Percentiles rank a stretch among this genome's conserved stretches.
Evolutionary conservation across 2,329 filamentous ascomycete genomes (phyloP).

Genomic region (Cladorrhinum sp.): DNA sequence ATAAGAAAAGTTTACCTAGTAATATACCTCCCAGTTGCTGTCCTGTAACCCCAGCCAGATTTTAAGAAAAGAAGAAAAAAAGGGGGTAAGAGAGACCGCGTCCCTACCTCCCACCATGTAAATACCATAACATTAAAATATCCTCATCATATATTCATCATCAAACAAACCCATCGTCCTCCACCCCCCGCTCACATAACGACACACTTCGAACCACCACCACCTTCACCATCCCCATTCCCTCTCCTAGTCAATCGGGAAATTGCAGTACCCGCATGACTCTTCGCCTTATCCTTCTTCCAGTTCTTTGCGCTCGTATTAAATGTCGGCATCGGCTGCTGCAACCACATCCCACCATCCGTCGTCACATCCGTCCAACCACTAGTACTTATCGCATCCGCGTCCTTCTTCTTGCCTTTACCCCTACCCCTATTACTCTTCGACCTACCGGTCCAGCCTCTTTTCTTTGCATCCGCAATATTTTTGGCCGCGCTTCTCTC

Average conservation of each 20-base stretch:
- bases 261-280: background rate
- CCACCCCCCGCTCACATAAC: constrained; percentile 29
- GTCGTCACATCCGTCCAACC: constrained; percentile 32
- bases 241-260: background rate
- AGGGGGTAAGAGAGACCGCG: background rate
- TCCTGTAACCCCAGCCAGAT: background rate
- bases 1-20: background rate
- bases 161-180: background rate
- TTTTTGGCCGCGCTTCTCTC: constrained; percentile 61
- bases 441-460: constrained; percentile 51
- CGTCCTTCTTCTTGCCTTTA: constrained; percentile 32
- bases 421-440: constrained; percentile 37
- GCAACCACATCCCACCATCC: constrained; percentile 14
- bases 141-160: constrained; percentile 1
- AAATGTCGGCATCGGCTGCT: constrained; percentile 5
- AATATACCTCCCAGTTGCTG: background rate
- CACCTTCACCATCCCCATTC: background rate
- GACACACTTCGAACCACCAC: constrained; percentile 23
- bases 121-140: constrained; percentile 3
- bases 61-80: background rate
- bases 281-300: constrained; percentile 1
- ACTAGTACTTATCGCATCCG: constrained; percentile 43
- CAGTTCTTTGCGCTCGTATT: background rate
- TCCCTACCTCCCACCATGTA: background rate
- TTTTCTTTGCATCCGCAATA: constrained; percentile 57